Conservation (phyloP, 2,329 filamentous ascomycete genomes). For the Colletotrichum tofieldiae region DNA sequence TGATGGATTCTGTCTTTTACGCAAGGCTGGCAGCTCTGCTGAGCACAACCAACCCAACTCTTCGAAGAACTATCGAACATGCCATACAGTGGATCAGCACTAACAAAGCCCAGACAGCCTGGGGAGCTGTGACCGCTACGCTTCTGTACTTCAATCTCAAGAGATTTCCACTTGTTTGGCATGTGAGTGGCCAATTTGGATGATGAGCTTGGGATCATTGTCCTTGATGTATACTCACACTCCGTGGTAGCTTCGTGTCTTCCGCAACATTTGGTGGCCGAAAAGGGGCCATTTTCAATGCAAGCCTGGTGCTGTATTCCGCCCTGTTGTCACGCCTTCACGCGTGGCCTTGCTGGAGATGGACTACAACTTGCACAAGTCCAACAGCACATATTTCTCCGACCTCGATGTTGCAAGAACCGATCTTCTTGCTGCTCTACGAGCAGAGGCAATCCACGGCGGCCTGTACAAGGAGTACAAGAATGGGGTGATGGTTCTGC, state of each 20-base stretch:
- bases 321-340: conserved; percentile 73
- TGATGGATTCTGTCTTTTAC: neutral
- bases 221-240: neutral
- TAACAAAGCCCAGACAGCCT: neutral
- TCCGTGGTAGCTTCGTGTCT: conserved; percentile 51
- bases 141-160: conserved; percentile 7
- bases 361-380: conserved; percentile 83
- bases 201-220: too few relatives aligned
- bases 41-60: neutral
- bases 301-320: conserved; percentile 53
- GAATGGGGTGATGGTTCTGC: conserved; percentile 68
- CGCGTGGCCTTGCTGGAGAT: conserved; percentile 72
- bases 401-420: conserved; percentile 72
- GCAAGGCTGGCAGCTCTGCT: neutral
- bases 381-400: conserved; percentile 79
- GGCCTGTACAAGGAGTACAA: conserved; percentile 59
- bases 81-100: neutral
- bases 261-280: conserved; percentile 54
- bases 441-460: conserved; percentile 29
- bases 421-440: conserved; percentile 56
- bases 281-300: conserved; percentile 43
- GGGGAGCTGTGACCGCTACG: neutral
- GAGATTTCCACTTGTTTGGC: conserved; percentile 3
- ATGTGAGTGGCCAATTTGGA: neutral
- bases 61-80: neutral